Evolutionary conservation across 371 early-diverging fungal species (phyloP).

Genomic region (Aphelidium insulamus): DNA sequence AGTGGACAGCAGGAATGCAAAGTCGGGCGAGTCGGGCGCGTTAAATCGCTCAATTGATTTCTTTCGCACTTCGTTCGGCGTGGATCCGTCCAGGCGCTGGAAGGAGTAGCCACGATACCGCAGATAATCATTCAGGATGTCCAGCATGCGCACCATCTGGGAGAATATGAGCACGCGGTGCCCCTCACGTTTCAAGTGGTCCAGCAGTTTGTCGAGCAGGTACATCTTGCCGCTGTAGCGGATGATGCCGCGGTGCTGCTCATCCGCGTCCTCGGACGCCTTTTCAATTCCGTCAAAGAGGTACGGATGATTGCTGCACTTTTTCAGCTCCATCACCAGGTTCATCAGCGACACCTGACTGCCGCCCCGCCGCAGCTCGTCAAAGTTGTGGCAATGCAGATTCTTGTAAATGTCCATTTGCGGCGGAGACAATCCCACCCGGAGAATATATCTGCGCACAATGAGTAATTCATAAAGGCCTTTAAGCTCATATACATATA

Average conservation of each 20-base stretch:
- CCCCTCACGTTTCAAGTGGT: constrained; percentile 59
- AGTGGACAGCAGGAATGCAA: constrained; percentile 94
- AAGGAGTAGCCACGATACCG: constrained; percentile 56
- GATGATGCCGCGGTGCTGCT: constrained; percentile 52
- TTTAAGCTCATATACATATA: too few relatives aligned
- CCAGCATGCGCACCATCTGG: constrained; percentile 85
- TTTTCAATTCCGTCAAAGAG: constrained; percentile 78
- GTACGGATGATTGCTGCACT: constrained; percentile 97
- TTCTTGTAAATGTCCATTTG: constrained; percentile 82
- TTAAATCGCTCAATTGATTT: constrained; percentile 96
- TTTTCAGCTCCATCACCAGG: constrained; percentile 91
- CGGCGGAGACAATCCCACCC: constrained; percentile 73
- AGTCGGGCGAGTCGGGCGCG: constrained; percentile 83
- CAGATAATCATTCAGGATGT: constrained; percentile 83
- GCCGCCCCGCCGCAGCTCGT: constrained; percentile 52
- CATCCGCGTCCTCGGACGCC: constrained; percentile 30
- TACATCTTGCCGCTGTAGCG: constrained; percentile 85
- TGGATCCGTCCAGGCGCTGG: constrained; percentile 93
- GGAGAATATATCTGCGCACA: too few relatives aligned
- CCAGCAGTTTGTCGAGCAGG: constrained; percentile 72
- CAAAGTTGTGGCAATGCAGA: constrained; percentile 79
- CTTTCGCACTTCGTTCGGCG: constrained; percentile 73
- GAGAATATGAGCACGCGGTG: constrained; percentile 88
- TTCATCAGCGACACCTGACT: constrained; percentile 75
- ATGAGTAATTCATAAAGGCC: too few relatives aligned